Conservation (phyloP, 1,284 basidiomycete genomes). For the Hemileia vastatrix region DNA sequence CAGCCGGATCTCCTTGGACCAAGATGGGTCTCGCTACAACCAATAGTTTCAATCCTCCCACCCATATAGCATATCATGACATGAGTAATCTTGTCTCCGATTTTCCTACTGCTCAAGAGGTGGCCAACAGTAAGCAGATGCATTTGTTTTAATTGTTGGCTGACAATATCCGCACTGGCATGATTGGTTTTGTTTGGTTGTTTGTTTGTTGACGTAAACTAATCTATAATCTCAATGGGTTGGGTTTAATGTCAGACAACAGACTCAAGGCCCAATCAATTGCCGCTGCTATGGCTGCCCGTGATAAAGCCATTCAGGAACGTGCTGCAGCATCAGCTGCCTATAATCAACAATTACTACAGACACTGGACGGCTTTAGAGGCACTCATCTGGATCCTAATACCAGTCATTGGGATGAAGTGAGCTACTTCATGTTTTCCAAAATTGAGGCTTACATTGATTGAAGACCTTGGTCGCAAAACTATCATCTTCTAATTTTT, state of each 20-base stretch:
- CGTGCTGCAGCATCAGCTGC: slow-evolving; percentile 30
- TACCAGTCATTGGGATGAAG: slow-evolving; percentile 91
- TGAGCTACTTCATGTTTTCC: slow-evolving; percentile 47
- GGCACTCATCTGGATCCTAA: slow-evolving; percentile 83
- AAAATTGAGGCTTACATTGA: neutral
- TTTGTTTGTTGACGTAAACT: too few species aligned
- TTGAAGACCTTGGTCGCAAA: neutral
- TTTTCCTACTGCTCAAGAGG: slow-evolving; percentile 24
- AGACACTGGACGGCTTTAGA: slow-evolving; percentile 67
- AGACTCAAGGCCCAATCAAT: slow-evolving; percentile 23
- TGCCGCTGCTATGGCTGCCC: slow-evolving; percentile 22
- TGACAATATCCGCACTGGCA: too few species aligned
- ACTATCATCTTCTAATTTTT: slow-evolving; percentile 6
- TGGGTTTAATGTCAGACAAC: too few species aligned
- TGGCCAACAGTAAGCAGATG: slow-evolving; percentile 21
- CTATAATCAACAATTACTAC: slow-evolving; percentile 37
- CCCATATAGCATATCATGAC: too few species aligned
- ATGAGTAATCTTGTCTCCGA: slow-evolving; percentile 6
- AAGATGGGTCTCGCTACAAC: too few species aligned
- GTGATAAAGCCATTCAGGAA: slow-evolving; percentile 31
- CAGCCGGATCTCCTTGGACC: too few species aligned
- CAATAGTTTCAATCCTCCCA: too few species aligned
- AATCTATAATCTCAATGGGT: too few species aligned
- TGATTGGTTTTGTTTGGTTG: too few species aligned
- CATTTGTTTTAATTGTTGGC: too few species aligned